These are phyloP conservation scores for Talaromyces rugulosus DNA, from an alignment of 2,329 filamentous ascomycete species.

Conservation along the genomic window DNA sequence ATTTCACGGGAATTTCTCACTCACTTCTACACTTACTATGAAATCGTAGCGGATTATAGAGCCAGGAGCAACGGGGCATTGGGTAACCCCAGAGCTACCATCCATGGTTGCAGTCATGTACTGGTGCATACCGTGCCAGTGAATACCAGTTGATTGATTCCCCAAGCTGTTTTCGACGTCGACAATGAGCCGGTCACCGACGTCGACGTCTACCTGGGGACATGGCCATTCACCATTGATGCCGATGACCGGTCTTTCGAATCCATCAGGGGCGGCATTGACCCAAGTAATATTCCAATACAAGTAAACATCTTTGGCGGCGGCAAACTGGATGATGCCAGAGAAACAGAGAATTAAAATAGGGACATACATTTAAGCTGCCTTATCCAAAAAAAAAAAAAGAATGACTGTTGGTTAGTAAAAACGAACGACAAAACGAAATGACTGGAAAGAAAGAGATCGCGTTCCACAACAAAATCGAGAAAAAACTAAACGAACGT, in stretches of 20 bases:
- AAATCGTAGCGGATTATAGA: constrained; percentile 66
- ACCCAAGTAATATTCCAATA: constrained; percentile 71
- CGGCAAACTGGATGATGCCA: constrained; percentile 11
- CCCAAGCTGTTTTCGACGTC: constrained; percentile 37
- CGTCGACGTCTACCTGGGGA: constrained; percentile 48
- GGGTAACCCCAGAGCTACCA: constrained; percentile 60
- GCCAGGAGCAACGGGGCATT: constrained; percentile 64
- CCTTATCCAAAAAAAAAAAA: neutral
- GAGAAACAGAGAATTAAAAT: constrained; percentile 1
- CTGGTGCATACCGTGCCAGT: constrained; percentile 68
- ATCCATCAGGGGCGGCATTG: constrained; percentile 66
- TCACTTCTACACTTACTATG: constrained; percentile 33
- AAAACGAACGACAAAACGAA: constrained; percentile 1
- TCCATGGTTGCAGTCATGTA: constrained; percentile 68
- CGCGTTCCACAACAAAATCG: constrained; percentile 8
- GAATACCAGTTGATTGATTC: constrained; percentile 36
- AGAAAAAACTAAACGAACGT: neutral
- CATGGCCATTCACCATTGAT: constrained; percentile 76
- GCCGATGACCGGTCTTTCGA: constrained; percentile 62
- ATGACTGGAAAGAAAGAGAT: constrained; percentile 1
- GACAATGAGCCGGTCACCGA: constrained; percentile 36
- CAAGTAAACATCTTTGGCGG: constrained; percentile 37
- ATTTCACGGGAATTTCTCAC: too few species aligned
- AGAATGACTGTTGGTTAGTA: constrained; percentile 11
- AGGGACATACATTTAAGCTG: constrained; percentile 3